Evolutionary conservation across 345 rosid species (phyloP).

Genomic region (Murraya paniculata): DNA sequence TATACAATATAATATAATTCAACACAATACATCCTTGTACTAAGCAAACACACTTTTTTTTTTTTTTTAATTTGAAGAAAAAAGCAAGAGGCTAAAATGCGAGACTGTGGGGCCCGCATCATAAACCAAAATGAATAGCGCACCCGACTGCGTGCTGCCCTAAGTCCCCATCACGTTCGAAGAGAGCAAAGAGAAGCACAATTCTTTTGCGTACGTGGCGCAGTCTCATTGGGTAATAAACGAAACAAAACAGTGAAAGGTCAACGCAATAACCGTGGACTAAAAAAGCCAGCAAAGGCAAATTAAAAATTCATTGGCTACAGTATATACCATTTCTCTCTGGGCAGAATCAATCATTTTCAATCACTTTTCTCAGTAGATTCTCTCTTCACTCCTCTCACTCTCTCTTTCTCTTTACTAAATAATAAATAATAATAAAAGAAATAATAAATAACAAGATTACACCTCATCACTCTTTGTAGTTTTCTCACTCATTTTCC

Average conservation of each 20-base stretch:
- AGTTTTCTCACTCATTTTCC: conserved; percentile 23
- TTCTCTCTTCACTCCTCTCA: conserved; percentile 8
- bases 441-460: background rate
- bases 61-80: no score
- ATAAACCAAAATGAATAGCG: no score
- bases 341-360: conserved; percentile 30
- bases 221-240: background rate
- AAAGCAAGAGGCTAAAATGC: no score
- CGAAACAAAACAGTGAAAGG: background rate
- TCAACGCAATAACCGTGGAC: conserved; percentile 17
- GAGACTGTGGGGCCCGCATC: no score
- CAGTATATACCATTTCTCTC: background rate
- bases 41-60: no score
- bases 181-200: no score
- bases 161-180: no score
- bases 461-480: background rate
- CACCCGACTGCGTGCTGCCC: no score
- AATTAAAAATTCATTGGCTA: background rate
- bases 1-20: no score
- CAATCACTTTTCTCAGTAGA: conserved; percentile 31
- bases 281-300: background rate
- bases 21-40: no score
- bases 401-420: background rate
- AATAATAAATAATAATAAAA: background rate
- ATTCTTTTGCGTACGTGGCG: background rate